Base-by-base conservation (phyloP, 441 rosid genomes). In the Macaranga tanarius region DNA sequence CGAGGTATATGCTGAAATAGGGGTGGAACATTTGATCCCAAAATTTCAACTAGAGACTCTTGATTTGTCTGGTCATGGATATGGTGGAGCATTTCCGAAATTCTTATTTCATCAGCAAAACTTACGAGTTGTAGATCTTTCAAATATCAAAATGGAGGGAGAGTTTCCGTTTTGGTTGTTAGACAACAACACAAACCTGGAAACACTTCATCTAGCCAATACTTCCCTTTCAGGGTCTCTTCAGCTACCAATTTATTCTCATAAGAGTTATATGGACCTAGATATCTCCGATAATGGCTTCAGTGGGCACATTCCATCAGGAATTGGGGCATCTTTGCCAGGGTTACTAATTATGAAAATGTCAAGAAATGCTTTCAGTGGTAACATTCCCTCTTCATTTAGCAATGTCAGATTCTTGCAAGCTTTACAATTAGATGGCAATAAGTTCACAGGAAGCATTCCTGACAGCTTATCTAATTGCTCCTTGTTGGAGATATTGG, bases 81-180 rank as follows among this genome's bases (percentile, higher is more conserved):
- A 51, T 38, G 69, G 55, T 40, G 62, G 67, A 54, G 20, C 58
- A 58, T 55, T 75, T 38, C 85, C 83, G 0, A 69, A 61, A 16
- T 81, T 81, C 71, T 72, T 79, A 17, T 66, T 34, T 17, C 20
- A 73, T 60, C 84, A 79, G 47, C 63, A 58, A 47, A 62, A 69
- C 28, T 10, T 84, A n/a, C 3, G 4, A 22, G 0, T 5, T 0
- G 1, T 84, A 28, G 57, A 60, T 45, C 62, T 84, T 7, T 66
- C 75, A 3, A 5, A 67, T 20, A 70, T 54, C 10, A 19, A 22
- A 7, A 31, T 84, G 15, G 34, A 12, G 15, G 50, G 38, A 45
- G 58, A 47, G 19, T 59, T 70, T 44, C 58, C 73, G 19, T 22
- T 11, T 70, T 70, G 73, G 74, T 26, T 71, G 48, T 73, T 81